Percentiles rank a stretch among this genome's conserved stretches.
phyloP scores from a whole-genome alignment of 2,329 filamentous ascomycete species.

The Venturia carpophila region DNA sequence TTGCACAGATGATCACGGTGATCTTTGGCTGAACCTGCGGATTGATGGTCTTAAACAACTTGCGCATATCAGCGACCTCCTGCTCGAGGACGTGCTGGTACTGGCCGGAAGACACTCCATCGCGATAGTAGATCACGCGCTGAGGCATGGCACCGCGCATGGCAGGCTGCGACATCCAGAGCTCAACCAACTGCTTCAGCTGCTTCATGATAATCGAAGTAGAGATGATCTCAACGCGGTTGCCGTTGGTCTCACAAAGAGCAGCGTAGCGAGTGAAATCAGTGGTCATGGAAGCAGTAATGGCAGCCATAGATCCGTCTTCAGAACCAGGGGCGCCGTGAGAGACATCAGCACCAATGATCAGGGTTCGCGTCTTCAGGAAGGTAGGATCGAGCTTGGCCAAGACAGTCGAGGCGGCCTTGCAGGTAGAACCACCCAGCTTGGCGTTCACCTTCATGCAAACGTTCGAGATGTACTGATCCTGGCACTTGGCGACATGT shows the following conservation, averaged over 20 bases:
- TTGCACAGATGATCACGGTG: constrained; percentile 80
- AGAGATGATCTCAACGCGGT: constrained; percentile 70
- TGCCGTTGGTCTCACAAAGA: constrained; percentile 73
- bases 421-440: constrained; percentile 71
- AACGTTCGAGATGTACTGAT: constrained; percentile 89
- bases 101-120: constrained; percentile 84
- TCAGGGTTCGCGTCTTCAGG: constrained; percentile 54
- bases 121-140: constrained; percentile 87
- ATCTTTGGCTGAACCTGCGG: constrained; percentile 41
- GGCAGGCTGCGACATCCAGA: constrained; percentile 50
- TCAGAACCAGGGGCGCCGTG: constrained; percentile 63
- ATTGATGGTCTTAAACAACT: constrained; percentile 19
- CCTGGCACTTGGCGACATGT: constrained; percentile 61
- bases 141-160: constrained; percentile 51
- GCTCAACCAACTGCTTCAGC: constrained; percentile 54
- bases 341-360: constrained; percentile 87
- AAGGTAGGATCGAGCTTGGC: constrained; percentile 16
- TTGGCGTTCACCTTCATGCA: constrained; percentile 97
- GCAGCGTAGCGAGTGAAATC: constrained; percentile 67
- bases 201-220: constrained; percentile 57
- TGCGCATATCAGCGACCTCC: constrained; percentile 62
- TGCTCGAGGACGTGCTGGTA: constrained; percentile 69
- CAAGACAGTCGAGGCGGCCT: constrained; percentile 24
- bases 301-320: constrained; percentile 66
- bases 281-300: constrained; percentile 73